Evolutionary conservation across 2,329 filamentous ascomycete genomes (phyloP).

Genomic region (Claviceps fusiformis): DNA sequence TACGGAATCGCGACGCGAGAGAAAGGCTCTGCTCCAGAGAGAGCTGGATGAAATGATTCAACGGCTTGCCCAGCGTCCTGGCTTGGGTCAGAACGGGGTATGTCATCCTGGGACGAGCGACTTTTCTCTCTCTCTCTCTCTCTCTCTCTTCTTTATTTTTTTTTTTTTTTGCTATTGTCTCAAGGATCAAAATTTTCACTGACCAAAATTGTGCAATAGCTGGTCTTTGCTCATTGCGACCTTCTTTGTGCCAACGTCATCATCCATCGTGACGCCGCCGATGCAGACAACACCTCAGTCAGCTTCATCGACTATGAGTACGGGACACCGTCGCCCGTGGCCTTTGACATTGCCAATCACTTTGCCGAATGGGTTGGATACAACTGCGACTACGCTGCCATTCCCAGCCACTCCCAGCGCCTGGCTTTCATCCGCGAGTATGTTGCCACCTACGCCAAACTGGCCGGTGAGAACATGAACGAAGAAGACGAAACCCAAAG

Average conservation of each 20-base stretch:
- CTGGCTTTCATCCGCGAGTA: slow-evolving; percentile 76
- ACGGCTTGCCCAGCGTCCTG: slow-evolving; percentile 62
- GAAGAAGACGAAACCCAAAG: slow-evolving; percentile 50
- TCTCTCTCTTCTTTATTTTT: too few species aligned
- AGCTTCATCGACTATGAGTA: slow-evolving; percentile 98
- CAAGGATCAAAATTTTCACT: slow-evolving; percentile 4
- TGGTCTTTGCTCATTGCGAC: slow-evolving; percentile 92
- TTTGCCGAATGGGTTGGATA: slow-evolving; percentile 98
- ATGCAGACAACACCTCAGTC: slow-evolving; percentile 24
- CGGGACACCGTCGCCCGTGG: slow-evolving; percentile 81
- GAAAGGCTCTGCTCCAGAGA: slow-evolving; percentile 54
- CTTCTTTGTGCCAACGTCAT: slow-evolving; percentile 95
- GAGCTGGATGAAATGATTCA: slow-evolving; percentile 60
- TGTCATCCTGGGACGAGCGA: slow-evolving; percentile 16
- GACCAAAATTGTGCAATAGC: slow-evolving; percentile 27
- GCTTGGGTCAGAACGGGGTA: slow-evolving; percentile 64
- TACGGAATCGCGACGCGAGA: slow-evolving; percentile 54
- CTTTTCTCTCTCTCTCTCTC: too few species aligned
- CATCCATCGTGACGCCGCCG: slow-evolving; percentile 37
- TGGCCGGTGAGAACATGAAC: slow-evolving; percentile 30
- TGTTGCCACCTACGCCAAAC: slow-evolving; percentile 55
- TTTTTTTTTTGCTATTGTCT: too few species aligned
- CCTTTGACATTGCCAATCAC: slow-evolving; percentile 95
- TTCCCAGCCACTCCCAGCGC: slow-evolving; percentile 67
- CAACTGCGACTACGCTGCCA: slow-evolving; percentile 75